Evolutionary conservation across 805 yeast species (phyloP).

Genomic region (Wickerhamomyces subpelliculosus): DNA sequence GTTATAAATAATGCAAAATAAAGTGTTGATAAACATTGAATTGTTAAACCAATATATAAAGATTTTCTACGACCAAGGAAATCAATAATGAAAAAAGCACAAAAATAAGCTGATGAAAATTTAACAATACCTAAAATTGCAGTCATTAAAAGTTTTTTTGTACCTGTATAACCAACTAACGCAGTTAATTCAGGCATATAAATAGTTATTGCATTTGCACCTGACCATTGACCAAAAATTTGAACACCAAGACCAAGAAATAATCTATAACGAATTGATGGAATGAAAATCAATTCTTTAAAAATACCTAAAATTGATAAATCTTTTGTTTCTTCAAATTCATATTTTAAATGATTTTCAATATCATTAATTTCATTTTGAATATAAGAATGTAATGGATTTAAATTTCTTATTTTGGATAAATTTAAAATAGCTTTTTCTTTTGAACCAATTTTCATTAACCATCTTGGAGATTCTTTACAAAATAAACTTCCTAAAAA

Average conservation of each 20-base stretch:
- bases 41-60: slow-evolving; percentile 38
- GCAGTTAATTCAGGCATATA: slow-evolving; percentile 48
- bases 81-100: slow-evolving; percentile 50
- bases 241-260: slow-evolving; percentile 36
- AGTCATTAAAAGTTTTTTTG: slow-evolving; percentile 37
- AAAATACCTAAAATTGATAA: slow-evolving; percentile 18
- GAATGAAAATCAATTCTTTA: slow-evolving; percentile 30
- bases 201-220: slow-evolving; percentile 48
- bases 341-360: slow-evolving; percentile 36
- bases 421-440: slow-evolving; percentile 37
- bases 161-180: slow-evolving; percentile 37
- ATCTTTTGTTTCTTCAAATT: slow-evolving; percentile 24
- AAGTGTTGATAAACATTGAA: slow-evolving; percentile 36
- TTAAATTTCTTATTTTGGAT: slow-evolving; percentile 36
- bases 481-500: slow-evolving; percentile 37
- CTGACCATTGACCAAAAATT: slow-evolving; percentile 54
- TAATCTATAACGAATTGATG: slow-evolving; percentile 40
- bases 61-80: slow-evolving; percentile 46
- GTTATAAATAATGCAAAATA: slow-evolving; percentile 41
- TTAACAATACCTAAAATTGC: slow-evolving; percentile 50
- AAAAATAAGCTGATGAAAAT: slow-evolving; percentile 38
- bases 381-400: slow-evolving; percentile 42
- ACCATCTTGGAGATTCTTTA: slow-evolving; percentile 42
- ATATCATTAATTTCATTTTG: slow-evolving; percentile 44
- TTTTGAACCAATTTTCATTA: slow-evolving; percentile 30